A percentile compares a stretch with the other conserved stretches of the same genome.
phyloP scores from a whole-genome alignment of 805 yeast genomes.

The Saccharomyces kudriavzevii region DNA sequence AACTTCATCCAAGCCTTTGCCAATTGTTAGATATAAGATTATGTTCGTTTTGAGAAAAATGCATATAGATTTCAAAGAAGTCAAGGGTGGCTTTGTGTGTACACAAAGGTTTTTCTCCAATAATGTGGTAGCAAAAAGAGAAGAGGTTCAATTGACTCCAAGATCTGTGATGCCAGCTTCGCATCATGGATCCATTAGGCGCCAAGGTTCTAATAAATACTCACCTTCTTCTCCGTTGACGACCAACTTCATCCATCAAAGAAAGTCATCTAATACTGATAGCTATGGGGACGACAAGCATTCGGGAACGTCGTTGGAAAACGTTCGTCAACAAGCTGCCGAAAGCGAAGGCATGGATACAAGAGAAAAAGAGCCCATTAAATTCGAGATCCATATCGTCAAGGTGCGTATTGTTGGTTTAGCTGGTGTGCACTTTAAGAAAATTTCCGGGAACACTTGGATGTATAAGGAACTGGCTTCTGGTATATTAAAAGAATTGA shows the following conservation, averaged over 20 bases:
- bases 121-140: slow-evolving; percentile 21
- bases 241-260: slow-evolving; percentile 41
- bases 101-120: slow-evolving; percentile 42
- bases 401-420: slow-evolving; percentile 85
- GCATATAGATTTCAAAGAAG: slow-evolving; percentile 79
- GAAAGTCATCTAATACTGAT: slow-evolving; percentile 18
- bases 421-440: slow-evolving; percentile 92
- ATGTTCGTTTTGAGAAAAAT: slow-evolving; percentile 66
- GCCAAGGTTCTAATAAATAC: slow-evolving; percentile 26
- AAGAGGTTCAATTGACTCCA: neutral
- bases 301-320: slow-evolving; percentile 19
- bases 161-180: slow-evolving; percentile 8
- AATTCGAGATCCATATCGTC: slow-evolving; percentile 85
- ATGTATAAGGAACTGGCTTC: slow-evolving; percentile 85
- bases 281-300: neutral
- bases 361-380: slow-evolving; percentile 51
- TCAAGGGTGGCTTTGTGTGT: slow-evolving; percentile 89
- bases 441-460: slow-evolving; percentile 91
- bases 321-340: slow-evolving; percentile 35
- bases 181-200: slow-evolving; percentile 32
- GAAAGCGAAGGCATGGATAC: slow-evolving; percentile 16
- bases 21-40: slow-evolving; percentile 78
- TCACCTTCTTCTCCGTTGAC: slow-evolving; percentile 37
- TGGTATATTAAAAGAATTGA: slow-evolving; percentile 65
- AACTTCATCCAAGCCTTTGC: slow-evolving; percentile 85